Conservation (phyloP, 306 rosid genomes). For the Quercus aquifolioides region DNA sequence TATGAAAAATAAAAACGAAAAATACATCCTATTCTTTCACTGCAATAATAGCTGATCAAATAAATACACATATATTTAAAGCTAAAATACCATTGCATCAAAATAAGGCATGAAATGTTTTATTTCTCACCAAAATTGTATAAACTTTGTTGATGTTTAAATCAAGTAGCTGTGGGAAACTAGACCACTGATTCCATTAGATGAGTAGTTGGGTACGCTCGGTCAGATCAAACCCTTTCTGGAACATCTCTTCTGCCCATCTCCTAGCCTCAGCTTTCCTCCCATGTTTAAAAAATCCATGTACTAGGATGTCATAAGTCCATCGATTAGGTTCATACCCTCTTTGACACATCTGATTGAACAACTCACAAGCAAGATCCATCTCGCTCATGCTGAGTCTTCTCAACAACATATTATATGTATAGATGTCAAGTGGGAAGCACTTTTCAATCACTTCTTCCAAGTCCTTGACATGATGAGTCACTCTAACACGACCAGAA, state of each 20-base stretch:
- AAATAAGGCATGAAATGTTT: not conserved
- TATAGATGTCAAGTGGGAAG: conserved; percentile 59
- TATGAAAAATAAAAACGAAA: not conserved
- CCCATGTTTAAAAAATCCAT: conserved; percentile 54
- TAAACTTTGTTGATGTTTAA: conserved; percentile 17
- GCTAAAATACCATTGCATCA: not conserved
- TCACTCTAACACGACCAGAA: conserved; percentile 46
- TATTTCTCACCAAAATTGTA: conserved; percentile 35
- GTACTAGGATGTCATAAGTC: conserved; percentile 59
- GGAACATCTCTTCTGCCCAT: conserved; percentile 51
- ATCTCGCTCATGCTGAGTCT: conserved; percentile 34
- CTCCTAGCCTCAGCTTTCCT: conserved; percentile 43
- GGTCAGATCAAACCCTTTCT: conserved; percentile 45
- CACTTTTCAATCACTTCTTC: conserved; percentile 59
- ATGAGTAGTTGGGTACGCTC: conserved; percentile 6
- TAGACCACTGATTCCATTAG: not conserved
- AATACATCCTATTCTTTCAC: not conserved
- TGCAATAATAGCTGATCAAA: conserved; percentile 4
- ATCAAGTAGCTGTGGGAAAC: not conserved
- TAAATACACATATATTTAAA: not conserved
- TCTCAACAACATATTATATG: conserved; percentile 69
- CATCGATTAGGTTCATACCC: conserved; percentile 65
- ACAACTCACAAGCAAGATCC: conserved; percentile 50
- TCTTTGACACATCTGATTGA: conserved; percentile 44
- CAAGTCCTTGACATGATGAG: conserved; percentile 32